Evolutionary conservation across 305 asterid species (phyloP).

Genomic region (Coffea humblotiana): DNA sequence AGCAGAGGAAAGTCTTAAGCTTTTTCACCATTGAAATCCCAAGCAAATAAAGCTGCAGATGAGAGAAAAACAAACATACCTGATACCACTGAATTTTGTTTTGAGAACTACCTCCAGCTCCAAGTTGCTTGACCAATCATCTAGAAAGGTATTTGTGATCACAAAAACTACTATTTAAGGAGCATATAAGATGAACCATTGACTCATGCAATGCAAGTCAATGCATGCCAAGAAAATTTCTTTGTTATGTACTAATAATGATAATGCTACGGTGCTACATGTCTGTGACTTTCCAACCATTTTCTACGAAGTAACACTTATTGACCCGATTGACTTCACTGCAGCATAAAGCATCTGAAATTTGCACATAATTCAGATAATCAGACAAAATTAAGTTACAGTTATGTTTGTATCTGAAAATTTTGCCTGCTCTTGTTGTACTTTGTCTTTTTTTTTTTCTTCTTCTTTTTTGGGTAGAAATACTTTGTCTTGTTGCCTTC

Average conservation of each 20-base stretch:
- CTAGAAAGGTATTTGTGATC: neutral
- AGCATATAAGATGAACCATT: neutral
- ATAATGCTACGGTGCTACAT: neutral
- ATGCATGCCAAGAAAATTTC: constrained; percentile 7
- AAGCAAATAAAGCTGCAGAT: neutral
- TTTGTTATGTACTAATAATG: neutral
- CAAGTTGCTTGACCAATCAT: neutral
- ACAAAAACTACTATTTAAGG: neutral
- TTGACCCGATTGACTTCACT: neutral
- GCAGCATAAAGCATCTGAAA: neutral
- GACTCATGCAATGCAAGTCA: constrained; percentile 23
- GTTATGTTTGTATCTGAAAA: no score
- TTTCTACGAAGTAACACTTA: constrained; percentile 28
- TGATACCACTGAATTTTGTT: neutral
- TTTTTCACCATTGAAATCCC: neutral
- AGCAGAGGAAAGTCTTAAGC: neutral
- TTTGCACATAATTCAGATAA: no score
- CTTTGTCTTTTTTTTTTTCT: no score
- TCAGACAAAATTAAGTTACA: neutral
- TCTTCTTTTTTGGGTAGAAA: no score
- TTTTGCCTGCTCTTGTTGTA: no score
- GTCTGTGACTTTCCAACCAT: constrained; percentile 17
- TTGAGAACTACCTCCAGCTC: constrained; percentile 1
- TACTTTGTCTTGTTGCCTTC: neutral
- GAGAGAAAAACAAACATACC: no score